Percentiles rank a stretch among this genome's conserved stretches.
Evolutionary conservation across 352 stramenopile species (phyloP).

Genomic region (Phytophthora brassicae): DNA sequence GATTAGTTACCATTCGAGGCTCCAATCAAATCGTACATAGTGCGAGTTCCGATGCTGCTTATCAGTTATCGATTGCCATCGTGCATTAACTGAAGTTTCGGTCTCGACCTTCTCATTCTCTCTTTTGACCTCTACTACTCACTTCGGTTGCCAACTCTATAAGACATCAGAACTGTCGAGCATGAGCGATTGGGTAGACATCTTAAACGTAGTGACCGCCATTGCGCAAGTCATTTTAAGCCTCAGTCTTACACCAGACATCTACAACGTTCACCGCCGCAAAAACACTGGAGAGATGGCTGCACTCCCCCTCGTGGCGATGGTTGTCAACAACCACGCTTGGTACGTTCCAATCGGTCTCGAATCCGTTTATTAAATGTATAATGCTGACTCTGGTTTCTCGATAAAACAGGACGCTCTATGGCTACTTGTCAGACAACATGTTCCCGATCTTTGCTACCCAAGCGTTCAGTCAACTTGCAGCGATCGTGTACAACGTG

Average conservation of each 20-base stretch:
- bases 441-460: conserved; percentile 23
- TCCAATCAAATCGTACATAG: too few relatives aligned
- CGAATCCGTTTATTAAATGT: too few relatives aligned
- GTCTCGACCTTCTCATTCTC: too few relatives aligned
- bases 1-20: too few relatives aligned
- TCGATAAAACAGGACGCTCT: conserved; percentile 16
- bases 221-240: conserved; percentile 23
- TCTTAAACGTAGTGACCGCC: conserved; percentile 12
- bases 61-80: too few relatives aligned
- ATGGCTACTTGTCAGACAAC: conserved; percentile 17
- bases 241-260: conserved; percentile 19
- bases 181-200: conserved; percentile 10
- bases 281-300: conserved; percentile 25
- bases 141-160: too few relatives aligned
- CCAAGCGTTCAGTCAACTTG: conserved; percentile 10
- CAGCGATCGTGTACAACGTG: conserved; percentile 3
- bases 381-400: too few relatives aligned
- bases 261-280: conserved; percentile 18
- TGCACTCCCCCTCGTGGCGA: conserved; percentile 30
- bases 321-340: conserved; percentile 31
- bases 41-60: too few relatives aligned
- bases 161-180: background rate
- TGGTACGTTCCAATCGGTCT: conserved; percentile 33
- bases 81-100: too few relatives aligned
- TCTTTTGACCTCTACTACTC: too few relatives aligned